Evolutionary conservation across 176 grass and related monocot genomes (phyloP).

Genomic region (Thalia dealbata): DNA sequence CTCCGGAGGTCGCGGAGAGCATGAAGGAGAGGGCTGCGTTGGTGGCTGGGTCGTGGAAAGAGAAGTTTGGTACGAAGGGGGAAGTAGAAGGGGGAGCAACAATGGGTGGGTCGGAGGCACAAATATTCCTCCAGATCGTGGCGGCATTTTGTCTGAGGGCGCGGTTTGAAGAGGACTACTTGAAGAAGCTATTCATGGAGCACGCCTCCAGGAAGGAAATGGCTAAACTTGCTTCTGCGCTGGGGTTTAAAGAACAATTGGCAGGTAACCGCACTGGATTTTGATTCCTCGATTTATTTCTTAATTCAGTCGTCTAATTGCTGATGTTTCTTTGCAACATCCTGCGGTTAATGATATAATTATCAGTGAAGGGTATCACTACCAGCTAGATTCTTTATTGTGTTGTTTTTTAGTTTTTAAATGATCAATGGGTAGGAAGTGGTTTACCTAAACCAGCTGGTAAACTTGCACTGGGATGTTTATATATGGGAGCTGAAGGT

Average conservation of each 20-base stretch:
- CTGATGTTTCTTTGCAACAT: neutral
- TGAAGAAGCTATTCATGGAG: conserved; percentile 50
- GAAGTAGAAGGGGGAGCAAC: conserved; percentile 17
- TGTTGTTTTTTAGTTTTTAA: too few species aligned
- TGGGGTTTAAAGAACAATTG: conserved; percentile 48
- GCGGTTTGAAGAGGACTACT: conserved; percentile 48
- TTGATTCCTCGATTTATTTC: conserved; percentile 5
- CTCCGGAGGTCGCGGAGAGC: conserved; percentile 39
- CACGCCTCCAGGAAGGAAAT: conserved; percentile 58
- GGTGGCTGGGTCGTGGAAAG: conserved; percentile 48
- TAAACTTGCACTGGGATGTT: too few species aligned
- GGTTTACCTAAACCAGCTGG: too few species aligned
- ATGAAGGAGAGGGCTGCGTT: conserved; percentile 51
- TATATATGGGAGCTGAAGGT: too few species aligned
- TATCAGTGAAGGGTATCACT: neutral
- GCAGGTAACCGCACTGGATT: conserved; percentile 33
- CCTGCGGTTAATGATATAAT: neutral
- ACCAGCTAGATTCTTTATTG: too few species aligned
- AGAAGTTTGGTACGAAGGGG: conserved; percentile 28
- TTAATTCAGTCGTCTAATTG: neutral
- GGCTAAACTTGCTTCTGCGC: conserved; percentile 33
- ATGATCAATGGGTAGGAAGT: too few species aligned
- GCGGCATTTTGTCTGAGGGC: conserved; percentile 45
- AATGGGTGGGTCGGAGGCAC: conserved; percentile 36
- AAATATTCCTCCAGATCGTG: conserved; percentile 62